Conservation (phyloP, 148 eudicot species). For the Rhododendron griersonianum region DNA sequence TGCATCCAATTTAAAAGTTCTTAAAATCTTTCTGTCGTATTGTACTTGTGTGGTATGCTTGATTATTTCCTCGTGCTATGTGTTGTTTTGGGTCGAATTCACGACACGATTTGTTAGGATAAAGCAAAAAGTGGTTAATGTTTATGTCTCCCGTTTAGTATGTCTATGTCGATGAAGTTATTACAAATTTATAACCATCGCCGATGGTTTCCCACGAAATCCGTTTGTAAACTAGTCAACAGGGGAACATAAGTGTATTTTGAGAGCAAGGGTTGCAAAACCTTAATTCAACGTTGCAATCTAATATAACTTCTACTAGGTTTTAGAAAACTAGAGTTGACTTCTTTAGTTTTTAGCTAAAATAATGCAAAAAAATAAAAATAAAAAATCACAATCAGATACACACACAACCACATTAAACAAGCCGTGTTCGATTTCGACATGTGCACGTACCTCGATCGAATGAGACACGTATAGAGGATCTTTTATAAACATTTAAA, state of each 20-base stretch:
- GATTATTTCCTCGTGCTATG: not conserved
- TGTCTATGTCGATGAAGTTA: not conserved
- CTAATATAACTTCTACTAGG: not conserved
- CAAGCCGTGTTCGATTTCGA: not conserved
- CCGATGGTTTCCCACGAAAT: not conserved
- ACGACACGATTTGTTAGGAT: not conserved
- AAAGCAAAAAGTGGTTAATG: not conserved
- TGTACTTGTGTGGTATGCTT: not conserved
- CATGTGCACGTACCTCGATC: not conserved
- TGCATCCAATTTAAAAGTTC: not conserved
- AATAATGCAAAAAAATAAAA: not conserved
- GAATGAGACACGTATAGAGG: not conserved
- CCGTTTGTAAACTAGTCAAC: not conserved
- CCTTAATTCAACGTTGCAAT: not conserved
- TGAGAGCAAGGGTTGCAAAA: not conserved
- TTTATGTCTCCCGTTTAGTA: not conserved
- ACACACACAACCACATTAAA: not conserved
- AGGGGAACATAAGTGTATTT: constrained; percentile 6
- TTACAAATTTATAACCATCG: not conserved
- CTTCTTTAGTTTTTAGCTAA: not conserved
- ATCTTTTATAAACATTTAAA: too few relatives aligned
- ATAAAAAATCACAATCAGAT: not conserved
- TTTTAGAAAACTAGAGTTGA: not conserved
- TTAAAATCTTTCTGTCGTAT: not conserved
- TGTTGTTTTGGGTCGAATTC: not conserved